phyloP scores from a whole-genome alignment of 441 rosid species.

The Metrosideros polymorpha region DNA sequence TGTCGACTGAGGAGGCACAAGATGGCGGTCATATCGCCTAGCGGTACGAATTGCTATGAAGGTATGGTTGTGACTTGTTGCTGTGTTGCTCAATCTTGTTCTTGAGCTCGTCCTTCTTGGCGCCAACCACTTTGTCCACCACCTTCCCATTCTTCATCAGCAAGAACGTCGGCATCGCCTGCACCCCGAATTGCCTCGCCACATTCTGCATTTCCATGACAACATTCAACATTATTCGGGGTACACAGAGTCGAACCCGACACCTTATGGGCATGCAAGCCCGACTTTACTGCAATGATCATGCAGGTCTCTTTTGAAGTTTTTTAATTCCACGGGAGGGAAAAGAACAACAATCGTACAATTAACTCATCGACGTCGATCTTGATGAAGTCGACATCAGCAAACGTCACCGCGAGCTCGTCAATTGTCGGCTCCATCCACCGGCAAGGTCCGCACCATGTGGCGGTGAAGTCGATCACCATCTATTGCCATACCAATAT shows the following conservation, averaged over 20 bases:
- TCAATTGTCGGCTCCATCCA: constrained; percentile 39
- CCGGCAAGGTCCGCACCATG: constrained; percentile 79
- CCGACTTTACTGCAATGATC: background rate
- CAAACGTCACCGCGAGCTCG: constrained; percentile 38
- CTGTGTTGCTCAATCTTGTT: constrained; percentile 40
- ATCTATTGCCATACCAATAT: constrained; percentile 23
- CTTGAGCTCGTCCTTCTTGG: constrained; percentile 44
- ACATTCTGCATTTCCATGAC: constrained; percentile 29
- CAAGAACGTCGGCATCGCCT: constrained; percentile 49
- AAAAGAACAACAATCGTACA: constrained; percentile 9
- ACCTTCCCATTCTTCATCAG: constrained; percentile 60
- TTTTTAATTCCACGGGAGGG: background rate
- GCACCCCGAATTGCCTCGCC: constrained; percentile 31
- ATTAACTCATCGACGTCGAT: constrained; percentile 52
- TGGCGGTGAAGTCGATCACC: constrained; percentile 68
- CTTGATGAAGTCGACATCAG: constrained; percentile 50
- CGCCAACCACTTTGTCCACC: constrained; percentile 49
- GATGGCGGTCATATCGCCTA: background rate
- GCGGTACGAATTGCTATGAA: background rate
- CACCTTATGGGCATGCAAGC: background rate
- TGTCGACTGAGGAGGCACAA: background rate
- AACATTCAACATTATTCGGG: background rate
- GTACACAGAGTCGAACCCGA: background rate
- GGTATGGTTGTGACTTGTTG: background rate
- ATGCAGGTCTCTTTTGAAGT: background rate